Evolutionary conservation across 305 asterid species (phyloP), one percentile per base, ranked within the genome.

Genomic region (Caryopteris hybrid): DNA sequence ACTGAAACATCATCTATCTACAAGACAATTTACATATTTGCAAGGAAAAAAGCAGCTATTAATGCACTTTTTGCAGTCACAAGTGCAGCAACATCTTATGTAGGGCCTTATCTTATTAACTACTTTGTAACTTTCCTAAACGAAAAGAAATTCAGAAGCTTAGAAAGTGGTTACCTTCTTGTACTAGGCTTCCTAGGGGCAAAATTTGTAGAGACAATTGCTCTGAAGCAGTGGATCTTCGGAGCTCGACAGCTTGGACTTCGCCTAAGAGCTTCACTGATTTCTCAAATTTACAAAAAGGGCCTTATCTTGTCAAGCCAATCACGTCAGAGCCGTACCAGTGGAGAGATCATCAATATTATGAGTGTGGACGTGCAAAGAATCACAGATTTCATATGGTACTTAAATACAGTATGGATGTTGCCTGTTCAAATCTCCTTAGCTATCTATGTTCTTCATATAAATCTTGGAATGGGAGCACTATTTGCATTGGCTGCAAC

Each of bases 361-460:
- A 91, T 94, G 98, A 94, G 99, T 13, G 99, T 94, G 20, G 99
- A 94, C 70, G 86, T 94, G 11, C 97, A 89, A 68, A 80, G 99
- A 76, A 89, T 94, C 76, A 83, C 97, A 4, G 98, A 94, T 68
- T 89, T 94, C 68, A 69, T 82, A 23, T 94, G 99, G 99, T 91
- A 86, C 77, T 64, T 94, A 81, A 91, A 91, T 51, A 82, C 80
- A 21, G 16, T 94, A 42, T 91, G 96, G 95, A 89, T 89, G 98
- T 69, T 94, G 73, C 99, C 99, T 0, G 80, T 94, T 18, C 98
- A 94, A 61, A 85, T 91, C 63, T 83, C 92, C 1, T 67, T 86
- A 48, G 98, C 99, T 9, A 70, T 94, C 68, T 89, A 42, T 62
- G 78, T 94, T 64, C 78, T 91, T n/a, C 97, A 86, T 39, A 76